Evolutionary conservation across 768 basidiomycete species (phyloP), one percentile per base, ranked within the genome.

Genomic region (Psilocybe sp.): DNA sequence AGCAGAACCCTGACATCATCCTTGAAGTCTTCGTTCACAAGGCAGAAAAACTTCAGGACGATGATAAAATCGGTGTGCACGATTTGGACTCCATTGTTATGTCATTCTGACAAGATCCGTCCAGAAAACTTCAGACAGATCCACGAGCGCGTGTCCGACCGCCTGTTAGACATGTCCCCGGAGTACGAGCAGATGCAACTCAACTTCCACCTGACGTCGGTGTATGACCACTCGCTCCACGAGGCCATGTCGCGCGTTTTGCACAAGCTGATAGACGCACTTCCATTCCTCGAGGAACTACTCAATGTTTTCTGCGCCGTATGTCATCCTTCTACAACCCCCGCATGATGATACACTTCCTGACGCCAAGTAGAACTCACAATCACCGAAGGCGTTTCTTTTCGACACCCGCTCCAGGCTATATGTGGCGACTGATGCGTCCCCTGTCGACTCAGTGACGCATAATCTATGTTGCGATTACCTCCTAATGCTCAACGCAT

Each of bases 1-100:
- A 82, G 38, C 78, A 84, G 36, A 91, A 90, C 61, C 89, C 86
- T 5, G 73, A 77, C 37, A 81, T 95, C 50, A 81, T 84, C 55
- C 77, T 98, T 20, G 92, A 96, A 63, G 85, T 98, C 31, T 97
- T 98, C 59, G 89, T 95, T 5, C 96, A 98, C 70, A 98, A 98
- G 68, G 87, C 91, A 6, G 96, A 98, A 68, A 89, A 85, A 42
- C 72, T 96, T 38, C 84, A 87, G 50, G 92, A 96, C 57, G 93
- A 95, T 54, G 94, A 96, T 64, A 88, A 92, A 64, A 82, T 88
- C 49, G 92, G 92, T 92, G 58, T 18, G 81, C 62, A 14, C n/a
- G 34, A 11, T 43, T 40, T 6, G 19, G 5, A 39, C 38, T 46
- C 33, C 16, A 38, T 20, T 33, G 31, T 7, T 35, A 31, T 19